phyloP scores from a whole-genome alignment of 2,329 filamentous ascomycete species.

The Metarhizium guizhouense region DNA sequence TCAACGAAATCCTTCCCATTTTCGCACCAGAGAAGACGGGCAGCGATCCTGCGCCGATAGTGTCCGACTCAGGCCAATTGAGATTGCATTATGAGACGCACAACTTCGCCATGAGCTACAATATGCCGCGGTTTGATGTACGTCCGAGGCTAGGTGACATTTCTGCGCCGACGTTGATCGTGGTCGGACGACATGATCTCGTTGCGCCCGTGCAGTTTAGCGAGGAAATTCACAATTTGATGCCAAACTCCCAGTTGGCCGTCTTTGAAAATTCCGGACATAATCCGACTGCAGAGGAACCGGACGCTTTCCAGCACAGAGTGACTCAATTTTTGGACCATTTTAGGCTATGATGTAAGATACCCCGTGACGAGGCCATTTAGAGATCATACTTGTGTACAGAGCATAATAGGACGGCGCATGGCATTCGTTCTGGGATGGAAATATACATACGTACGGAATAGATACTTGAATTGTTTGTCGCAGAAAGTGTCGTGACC shows the following conservation, averaged over 20 bases:
- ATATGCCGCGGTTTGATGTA: constrained; percentile 14
- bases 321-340: constrained; percentile 4
- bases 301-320: constrained; percentile 9
- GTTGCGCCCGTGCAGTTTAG: constrained; percentile 12
- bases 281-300: constrained; percentile 13
- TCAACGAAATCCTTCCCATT: constrained; percentile 12
- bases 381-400: not conserved
- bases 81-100: constrained; percentile 13
- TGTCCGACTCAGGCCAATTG: not conserved
- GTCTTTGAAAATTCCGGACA: constrained; percentile 16
- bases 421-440: not conserved
- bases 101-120: constrained; percentile 15
- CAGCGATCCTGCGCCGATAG: not conserved
- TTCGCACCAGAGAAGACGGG: constrained; percentile 7
- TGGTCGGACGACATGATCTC: constrained; percentile 13
- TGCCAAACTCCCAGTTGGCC: constrained; percentile 11
- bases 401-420: not conserved
- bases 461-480: not conserved
- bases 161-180: constrained; percentile 11
- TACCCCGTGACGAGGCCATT: not conserved
- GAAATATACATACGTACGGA: not conserved
- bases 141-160: constrained; percentile 10
- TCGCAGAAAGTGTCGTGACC: too few species aligned
- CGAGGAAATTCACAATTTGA: constrained; percentile 10
- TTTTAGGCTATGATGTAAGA: constrained; percentile 1